Evolutionary conservation across 2,329 filamentous ascomycete species (phyloP), one percentile per base, ranked within the genome.

Genomic region (Hypoxylon sp.): DNA sequence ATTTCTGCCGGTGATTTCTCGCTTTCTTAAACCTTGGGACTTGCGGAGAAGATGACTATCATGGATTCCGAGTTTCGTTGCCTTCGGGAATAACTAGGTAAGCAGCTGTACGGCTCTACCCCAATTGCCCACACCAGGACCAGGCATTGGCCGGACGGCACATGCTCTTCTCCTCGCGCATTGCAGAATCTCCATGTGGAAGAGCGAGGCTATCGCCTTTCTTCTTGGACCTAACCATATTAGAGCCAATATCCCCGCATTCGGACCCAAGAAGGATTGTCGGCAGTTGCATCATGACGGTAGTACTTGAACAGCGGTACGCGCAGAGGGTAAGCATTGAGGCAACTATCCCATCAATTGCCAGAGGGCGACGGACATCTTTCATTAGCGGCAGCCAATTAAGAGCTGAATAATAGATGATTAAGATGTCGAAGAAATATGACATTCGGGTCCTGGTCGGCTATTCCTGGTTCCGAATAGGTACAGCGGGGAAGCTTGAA

Each of bases 191-290:
- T 43, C n/a, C 21, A 19, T 41, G 51, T 27, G 32, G 54, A 56
- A 32, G 30, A 12, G 59, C n/a, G 48, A 63, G 56, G 51, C 54
- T 55, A 37, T 61, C 46, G 32, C n/a, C 37, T 39, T 52, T 39
- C 39, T 39, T 19, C 57, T 59, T 56, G 47, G 55, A 30, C 52
- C 57, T 67, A 62, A 43, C 63, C 43, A 63, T 61, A 61, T 69
- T 60, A 52, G 60, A 61, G 14, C 25, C 50, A 29, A 25, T 51
- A 58, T 63, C 67, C 67, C 67, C 65, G 67, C 67, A 65, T 65
- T 23, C 11, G 27, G 32, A 39, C 23, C 29, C 14, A 34, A 30
- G 39, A 54, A 51, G 41, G 29, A 21, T 27, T 47, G 34, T 65
- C 67, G 67, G 67, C 67, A 69, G 64, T 67, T 69, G 37, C 39